Base-by-base conservation (phyloP, 106 monocot species). In the Platanthera zijinensis region DNA sequence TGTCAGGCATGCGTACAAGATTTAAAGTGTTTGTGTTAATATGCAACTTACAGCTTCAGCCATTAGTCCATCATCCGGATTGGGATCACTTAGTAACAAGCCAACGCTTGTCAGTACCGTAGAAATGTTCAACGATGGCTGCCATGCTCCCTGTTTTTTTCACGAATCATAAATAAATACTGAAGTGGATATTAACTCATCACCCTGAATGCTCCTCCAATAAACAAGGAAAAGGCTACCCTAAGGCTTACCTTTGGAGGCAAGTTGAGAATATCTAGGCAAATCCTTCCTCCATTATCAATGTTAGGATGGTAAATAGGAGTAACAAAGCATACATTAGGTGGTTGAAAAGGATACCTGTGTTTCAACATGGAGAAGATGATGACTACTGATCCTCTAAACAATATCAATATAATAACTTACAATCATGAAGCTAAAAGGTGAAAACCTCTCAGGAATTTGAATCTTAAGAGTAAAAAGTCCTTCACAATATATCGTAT, bases 251-350 rank as follows among this genome's bases (percentile, higher is more conserved):
- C 96, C 93, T 96, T 93, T 76, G 96, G 96, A 51, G 96, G 96
- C 79, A 96, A 82, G 80, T 96, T 96, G 25, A 96, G 93, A 82
- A 96, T 96, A 85, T 96, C 93, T 22, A 96, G 93, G 62, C 96
- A 96, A 79, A 96, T 91, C 7, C 93, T 90, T 5, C 96, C 96
- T 76, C 96, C 93, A 82, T 90, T 87, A 49, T 96, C 96, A 68
- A 96, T 96, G 79, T 96, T 96, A 8, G 96, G 96, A 88, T 96
- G 96, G 72, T 96, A 96, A 71, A 93, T 93, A 17, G 93, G 96
- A 46, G 96, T 96, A 11, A 82, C 66, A 84, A 96, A 96, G 30
- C 90, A 91, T 52, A 96, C 89, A 70, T 81, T 96, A 5, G 93
- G 96, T 22, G 96, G 93, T 22, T 93, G 93, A 74, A 96, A 96